Evolutionary conservation across 495 filamentous ascomycete genomes (phyloP).

Genomic region (Tuber borchii): DNA sequence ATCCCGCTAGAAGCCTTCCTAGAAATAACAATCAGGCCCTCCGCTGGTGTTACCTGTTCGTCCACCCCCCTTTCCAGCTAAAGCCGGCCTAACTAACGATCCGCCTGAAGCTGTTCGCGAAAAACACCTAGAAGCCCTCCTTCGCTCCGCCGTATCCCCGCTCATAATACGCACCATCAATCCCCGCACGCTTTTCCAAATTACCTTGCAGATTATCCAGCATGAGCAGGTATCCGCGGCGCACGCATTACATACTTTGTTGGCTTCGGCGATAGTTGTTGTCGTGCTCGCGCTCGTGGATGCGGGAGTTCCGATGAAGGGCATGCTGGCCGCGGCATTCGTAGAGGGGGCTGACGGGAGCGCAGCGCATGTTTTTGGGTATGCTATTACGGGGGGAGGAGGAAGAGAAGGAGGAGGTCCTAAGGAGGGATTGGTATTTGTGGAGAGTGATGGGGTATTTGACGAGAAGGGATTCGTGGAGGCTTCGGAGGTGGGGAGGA

Average conservation of each 20-base stretch:
- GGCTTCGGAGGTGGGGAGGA: conserved; percentile 57
- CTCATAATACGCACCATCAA: conserved; percentile 63
- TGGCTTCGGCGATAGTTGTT: conserved; percentile 40
- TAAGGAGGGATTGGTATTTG: conserved; percentile 55
- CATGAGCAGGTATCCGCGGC: conserved; percentile 52
- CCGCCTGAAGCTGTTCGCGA: conserved; percentile 58
- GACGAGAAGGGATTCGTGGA: conserved; percentile 68
- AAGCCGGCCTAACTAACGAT: conserved; percentile 42
- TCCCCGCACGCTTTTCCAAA: conserved; percentile 61
- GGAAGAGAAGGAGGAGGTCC: neutral
- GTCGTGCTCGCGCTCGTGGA: conserved; percentile 35
- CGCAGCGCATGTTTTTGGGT: conserved; percentile 13
- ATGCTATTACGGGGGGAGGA: neutral
- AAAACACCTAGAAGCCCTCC: conserved; percentile 63
- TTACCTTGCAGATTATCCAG: conserved; percentile 57
- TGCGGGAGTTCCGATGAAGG: conserved; percentile 53
- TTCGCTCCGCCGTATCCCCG: conserved; percentile 60
- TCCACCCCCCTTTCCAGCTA: conserved; percentile 43
- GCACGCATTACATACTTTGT: conserved; percentile 17
- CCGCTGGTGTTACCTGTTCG: conserved; percentile 73
- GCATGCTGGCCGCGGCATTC: conserved; percentile 61
- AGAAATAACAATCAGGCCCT: conserved; percentile 83
- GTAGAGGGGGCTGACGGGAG: conserved; percentile 16
- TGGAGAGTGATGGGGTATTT: conserved; percentile 76
- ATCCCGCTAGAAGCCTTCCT: conserved; percentile 62